These are phyloP conservation scores for Penicillium argentinense DNA, from an alignment of 495 filamentous ascomycete genomes.

Conservation along the genomic window DNA sequence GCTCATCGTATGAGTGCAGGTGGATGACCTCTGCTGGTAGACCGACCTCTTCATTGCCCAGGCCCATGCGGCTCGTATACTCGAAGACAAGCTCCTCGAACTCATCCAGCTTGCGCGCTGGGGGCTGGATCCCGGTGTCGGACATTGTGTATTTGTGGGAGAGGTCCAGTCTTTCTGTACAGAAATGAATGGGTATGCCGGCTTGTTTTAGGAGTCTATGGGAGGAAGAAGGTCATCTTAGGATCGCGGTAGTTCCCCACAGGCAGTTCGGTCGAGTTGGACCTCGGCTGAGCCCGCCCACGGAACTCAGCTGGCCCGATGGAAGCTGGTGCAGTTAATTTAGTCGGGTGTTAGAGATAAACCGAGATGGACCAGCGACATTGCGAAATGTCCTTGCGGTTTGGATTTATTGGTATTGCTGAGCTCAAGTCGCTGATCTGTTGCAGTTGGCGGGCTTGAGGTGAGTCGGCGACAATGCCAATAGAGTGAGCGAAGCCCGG, in stretches of 20 bases:
- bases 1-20: no score
- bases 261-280: slow-evolving; percentile 3
- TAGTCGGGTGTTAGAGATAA: background rate
- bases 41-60: slow-evolving; percentile 23
- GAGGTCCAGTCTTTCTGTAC: background rate
- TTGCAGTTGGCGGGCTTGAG: no score
- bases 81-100: slow-evolving; percentile 37
- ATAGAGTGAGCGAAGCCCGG: no score
- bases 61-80: slow-evolving; percentile 24
- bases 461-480: no score
- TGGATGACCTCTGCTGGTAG: no score
- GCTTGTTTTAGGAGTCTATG: background rate
- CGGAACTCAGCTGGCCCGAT: background rate
- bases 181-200: background rate
- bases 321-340: background rate
- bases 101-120: slow-evolving; percentile 30
- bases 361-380: no score
- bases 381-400: no score
- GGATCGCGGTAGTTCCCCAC: slow-evolving; percentile 2
- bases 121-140: slow-evolving; percentile 17
- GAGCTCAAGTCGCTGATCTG: no score
- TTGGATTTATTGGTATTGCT: no score
- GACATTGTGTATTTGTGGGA: slow-evolving; percentile 16
- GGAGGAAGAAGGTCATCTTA: slow-evolving; percentile 6
- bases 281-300: slow-evolving; percentile 9